These are phyloP conservation scores for Wickerhamiella cacticola DNA, from an alignment of 805 yeast genomes.

Conservation along the genomic window DNA sequence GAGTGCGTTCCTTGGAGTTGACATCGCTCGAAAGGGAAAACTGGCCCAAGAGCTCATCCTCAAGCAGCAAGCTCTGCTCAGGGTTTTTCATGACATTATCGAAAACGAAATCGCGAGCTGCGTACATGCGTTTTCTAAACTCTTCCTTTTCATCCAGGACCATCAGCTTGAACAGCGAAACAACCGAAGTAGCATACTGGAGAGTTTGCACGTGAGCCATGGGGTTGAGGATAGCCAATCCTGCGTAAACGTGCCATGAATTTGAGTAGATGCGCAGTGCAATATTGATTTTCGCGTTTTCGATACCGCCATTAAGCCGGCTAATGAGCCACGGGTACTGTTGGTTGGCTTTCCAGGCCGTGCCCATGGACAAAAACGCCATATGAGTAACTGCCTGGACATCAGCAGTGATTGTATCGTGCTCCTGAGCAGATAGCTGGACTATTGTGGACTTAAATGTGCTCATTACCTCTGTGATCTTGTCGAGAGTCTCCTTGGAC, in stretches of 20 bases:
- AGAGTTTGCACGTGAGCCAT: conserved; percentile 83
- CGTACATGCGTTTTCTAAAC: conserved; percentile 43
- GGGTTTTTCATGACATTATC: conserved; percentile 40
- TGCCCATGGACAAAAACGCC: conserved; percentile 92
- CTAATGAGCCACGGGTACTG: conserved; percentile 83
- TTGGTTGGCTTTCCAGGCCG: conserved; percentile 75
- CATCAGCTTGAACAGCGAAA: conserved; percentile 75
- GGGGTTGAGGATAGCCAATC: conserved; percentile 90
- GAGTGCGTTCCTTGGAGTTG: conserved; percentile 37
- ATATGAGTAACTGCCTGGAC: conserved; percentile 98
- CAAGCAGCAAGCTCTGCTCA: conserved; percentile 46
- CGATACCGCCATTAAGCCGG: conserved; percentile 86
- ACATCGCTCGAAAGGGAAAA: conserved; percentile 66
- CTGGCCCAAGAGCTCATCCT: conserved; percentile 72
- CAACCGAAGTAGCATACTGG: conserved; percentile 76
- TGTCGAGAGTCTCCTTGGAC: conserved; percentile 38
- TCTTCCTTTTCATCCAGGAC: conserved; percentile 52
- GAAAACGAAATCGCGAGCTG: conserved; percentile 68
- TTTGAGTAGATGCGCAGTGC: conserved; percentile 82
- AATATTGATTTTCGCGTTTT: conserved; percentile 89
- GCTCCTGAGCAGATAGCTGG: conserved; percentile 69
- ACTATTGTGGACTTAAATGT: conserved; percentile 73
- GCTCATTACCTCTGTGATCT: conserved; percentile 52
- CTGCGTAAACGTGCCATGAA: conserved; percentile 98
- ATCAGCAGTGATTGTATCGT: conserved; percentile 92